Evolutionary conservation across 2,329 filamentous ascomycete genomes (phyloP).

Genomic region (Huntiella savannae): DNA sequence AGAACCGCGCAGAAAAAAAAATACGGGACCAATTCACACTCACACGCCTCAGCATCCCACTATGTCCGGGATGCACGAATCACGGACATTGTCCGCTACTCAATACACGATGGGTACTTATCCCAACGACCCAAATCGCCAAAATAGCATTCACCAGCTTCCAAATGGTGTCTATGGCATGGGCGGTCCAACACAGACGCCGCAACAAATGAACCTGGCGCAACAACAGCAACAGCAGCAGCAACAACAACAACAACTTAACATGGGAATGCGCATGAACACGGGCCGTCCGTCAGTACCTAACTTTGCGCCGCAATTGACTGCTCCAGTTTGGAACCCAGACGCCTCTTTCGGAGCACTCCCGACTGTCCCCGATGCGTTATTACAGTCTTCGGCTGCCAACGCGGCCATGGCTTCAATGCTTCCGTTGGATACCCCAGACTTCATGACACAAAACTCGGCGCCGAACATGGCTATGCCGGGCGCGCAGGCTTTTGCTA

Average conservation of each 20-base stretch:
- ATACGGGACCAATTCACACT: background rate
- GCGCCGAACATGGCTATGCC: background rate
- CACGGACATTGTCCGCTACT: constrained; percentile 3
- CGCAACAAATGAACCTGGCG: too few relatives aligned
- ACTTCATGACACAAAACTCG: background rate
- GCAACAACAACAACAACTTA: background rate
- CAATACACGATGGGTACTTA: background rate
- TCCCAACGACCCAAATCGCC: too few relatives aligned
- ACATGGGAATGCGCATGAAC: constrained; percentile 1
- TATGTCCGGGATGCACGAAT: constrained; percentile 5
- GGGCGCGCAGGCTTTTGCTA: too few relatives aligned
- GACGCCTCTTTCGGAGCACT: too few relatives aligned
- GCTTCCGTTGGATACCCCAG: background rate
- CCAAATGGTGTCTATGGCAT: too few relatives aligned
- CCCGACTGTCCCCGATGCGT: too few relatives aligned
- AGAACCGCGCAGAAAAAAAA: background rate
- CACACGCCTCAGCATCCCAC: background rate
- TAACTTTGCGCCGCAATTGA: too few relatives aligned
- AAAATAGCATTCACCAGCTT: too few relatives aligned
- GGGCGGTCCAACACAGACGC: too few relatives aligned
- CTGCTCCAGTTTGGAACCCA: too few relatives aligned
- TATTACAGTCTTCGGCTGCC: background rate
- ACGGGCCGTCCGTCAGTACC: background rate
- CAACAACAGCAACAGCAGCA: constrained; percentile 2
- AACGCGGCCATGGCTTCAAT: background rate